Conservation (phyloP, 139 green algal species). For the Pycnococcus provasolii region DNA sequence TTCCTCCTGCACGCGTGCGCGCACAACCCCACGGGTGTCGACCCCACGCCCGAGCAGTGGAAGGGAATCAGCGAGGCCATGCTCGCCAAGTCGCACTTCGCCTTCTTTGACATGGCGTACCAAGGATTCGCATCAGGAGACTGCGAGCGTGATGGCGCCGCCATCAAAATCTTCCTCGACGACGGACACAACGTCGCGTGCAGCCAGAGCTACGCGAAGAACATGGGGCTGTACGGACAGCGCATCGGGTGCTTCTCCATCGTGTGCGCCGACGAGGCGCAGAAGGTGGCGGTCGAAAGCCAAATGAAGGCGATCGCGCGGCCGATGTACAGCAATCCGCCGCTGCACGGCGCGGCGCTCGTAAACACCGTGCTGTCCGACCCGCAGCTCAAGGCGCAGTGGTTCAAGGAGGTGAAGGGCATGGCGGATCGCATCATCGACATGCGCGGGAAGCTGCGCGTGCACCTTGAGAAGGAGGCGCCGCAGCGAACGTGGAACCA, state of each 20-base stretch:
- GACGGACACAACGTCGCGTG: slow-evolving; percentile 29
- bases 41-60: slow-evolving; percentile 80
- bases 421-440: slow-evolving; percentile 86
- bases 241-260: slow-evolving; percentile 46
- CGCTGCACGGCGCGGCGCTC: slow-evolving; percentile 34
- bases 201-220: slow-evolving; percentile 39
- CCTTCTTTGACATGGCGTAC: slow-evolving; percentile 89
- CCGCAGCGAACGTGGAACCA: slow-evolving; percentile 60
- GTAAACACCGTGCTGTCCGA: slow-evolving; percentile 30
- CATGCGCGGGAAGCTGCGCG: slow-evolving; percentile 58
- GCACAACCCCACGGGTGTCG: slow-evolving; percentile 87
- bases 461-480: slow-evolving; percentile 47
- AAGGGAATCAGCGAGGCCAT: slow-evolving; percentile 49
- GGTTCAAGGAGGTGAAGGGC: slow-evolving; percentile 36
- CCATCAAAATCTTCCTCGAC: slow-evolving; percentile 63
- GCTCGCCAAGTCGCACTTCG: slow-evolving; percentile 57
- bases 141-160: slow-evolving; percentile 58
- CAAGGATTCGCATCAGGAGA: slow-evolving; percentile 83
- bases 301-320: slow-evolving; percentile 41
- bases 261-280: slow-evolving; percentile 34
- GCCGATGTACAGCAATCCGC: slow-evolving; percentile 45
- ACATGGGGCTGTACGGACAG: slow-evolving; percentile 77
- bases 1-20: slow-evolving; percentile 83
- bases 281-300: slow-evolving; percentile 42
- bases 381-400: slow-evolving; percentile 29